Evolutionary conservation across 2,329 filamentous ascomycete species (phyloP).

Genomic region (Colletotrichum liaoningense): DNA sequence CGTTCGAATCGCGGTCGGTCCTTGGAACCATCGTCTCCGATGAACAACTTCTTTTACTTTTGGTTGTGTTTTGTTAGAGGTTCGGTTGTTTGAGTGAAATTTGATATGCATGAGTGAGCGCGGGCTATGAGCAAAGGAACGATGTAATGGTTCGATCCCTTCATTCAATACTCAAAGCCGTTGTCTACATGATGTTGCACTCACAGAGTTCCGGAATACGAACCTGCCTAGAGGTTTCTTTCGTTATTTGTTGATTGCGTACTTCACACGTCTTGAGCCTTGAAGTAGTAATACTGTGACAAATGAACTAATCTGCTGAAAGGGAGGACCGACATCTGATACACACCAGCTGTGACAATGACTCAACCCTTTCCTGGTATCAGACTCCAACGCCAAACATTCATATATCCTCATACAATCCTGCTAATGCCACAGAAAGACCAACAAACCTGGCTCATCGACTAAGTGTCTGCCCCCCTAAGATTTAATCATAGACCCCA

Average conservation of each 20-base stretch:
- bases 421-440: neutral
- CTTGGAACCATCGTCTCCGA: neutral
- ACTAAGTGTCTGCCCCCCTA: neutral
- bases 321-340: neutral
- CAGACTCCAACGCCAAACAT: too few relatives aligned
- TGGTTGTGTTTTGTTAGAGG: neutral
- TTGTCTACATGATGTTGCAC: too few relatives aligned
- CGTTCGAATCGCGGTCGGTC: conserved; percentile 36
- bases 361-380: neutral
- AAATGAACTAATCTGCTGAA: neutral
- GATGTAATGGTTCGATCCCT: neutral
- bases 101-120: neutral
- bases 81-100: neutral
- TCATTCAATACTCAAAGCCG: neutral
- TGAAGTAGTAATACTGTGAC: neutral
- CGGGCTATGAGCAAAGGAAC: neutral
- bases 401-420: too few relatives aligned
- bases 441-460: neutral
- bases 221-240: neutral
- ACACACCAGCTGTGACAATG: neutral
- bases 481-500: neutral
- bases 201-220: neutral
- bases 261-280: neutral
- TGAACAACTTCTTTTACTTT: neutral
- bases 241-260: neutral